Evolutionary conservation across 176 grass and related monocot genomes (phyloP).

Genomic region (Miscanthus lutarioriparius): DNA sequence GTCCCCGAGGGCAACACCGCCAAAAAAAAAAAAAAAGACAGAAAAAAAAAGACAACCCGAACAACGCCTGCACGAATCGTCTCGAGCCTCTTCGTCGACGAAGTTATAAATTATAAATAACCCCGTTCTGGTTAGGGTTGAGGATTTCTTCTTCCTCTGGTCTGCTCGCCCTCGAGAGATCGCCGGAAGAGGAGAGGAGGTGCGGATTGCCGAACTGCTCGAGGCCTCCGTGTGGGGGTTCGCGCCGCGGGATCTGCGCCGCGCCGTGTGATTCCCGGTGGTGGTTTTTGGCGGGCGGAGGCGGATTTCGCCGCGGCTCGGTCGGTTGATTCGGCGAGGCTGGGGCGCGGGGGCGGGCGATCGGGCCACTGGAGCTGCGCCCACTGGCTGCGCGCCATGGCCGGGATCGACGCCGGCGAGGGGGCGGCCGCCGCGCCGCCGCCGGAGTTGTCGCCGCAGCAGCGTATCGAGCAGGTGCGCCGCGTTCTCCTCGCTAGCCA

Average conservation of each 20-base stretch:
- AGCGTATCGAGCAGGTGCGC: conserved; percentile 57
- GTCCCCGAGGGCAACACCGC: background rate
- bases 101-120: background rate
- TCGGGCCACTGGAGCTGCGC: conserved; percentile 85
- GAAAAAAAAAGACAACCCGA: background rate
- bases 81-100: background rate
- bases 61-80: conserved; percentile 23
- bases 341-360: conserved; percentile 89
- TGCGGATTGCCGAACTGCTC: background rate
- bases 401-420: conserved; percentile 62
- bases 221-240: background rate
- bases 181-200: background rate
- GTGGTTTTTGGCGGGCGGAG: background rate
- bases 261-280: background rate
- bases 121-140: conserved; percentile 8
- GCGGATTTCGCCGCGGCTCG: background rate
- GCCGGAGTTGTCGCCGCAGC: conserved; percentile 41
- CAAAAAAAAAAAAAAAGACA: background rate
- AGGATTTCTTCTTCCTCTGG: background rate
- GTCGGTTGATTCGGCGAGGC: conserved; percentile 49
- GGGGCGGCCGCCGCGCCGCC: conserved; percentile 18
- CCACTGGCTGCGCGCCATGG: conserved; percentile 90
- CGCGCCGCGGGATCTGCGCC: background rate
- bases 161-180: background rate
- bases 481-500: background rate